Evolutionary conservation across 768 basidiomycete species (phyloP), one percentile per base, ranked within the genome.

Genomic region (Kwoniella sp.): DNA sequence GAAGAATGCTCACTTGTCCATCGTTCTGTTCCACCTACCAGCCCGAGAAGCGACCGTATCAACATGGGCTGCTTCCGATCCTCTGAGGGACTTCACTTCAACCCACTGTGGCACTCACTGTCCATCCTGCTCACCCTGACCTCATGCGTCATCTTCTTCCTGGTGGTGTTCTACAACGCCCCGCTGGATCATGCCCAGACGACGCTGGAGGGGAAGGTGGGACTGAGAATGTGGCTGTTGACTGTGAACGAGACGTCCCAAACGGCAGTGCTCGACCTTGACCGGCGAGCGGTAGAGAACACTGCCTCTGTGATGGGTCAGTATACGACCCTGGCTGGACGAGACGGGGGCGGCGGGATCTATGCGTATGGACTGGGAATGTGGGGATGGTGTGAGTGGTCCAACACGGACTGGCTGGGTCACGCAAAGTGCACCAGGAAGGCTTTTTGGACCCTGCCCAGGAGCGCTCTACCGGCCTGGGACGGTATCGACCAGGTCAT

Each of bases 381-480:
- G 34, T 57, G 49, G 50, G 56, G 56, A 28, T 57, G 56, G 56
- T 57, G 56, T 20, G 45, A 46, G 27, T 57, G 56, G 56, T 28
- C 38, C 6, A 32, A 54, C 23, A 41, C 33, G 5, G 42, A 47
- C 12, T 54, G 52, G 52, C 23, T 27, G 25, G 42, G 52, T 20
- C 6, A 47, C 39, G 52, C 52, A 2, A 54, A 26, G 17, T 54
- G 52, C 20, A 54, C 52, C 3, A 54, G 47, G 27, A 46, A 40
- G 15, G 42, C 37, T 2, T 46, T 54, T 28, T 54, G 52, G 52
- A 32, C 17, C 19, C 31, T 47, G n/a, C 52, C 52, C 8, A 42
- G 37, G 25, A 23, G 26, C 29, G 22, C 36, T 6, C 19, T 31
- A 15, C 28, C 34, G 3, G 15, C 23, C 11, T 41, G 52, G 45